phyloP scores from a whole-genome alignment of 495 filamentous ascomycete genomes.

The Margaritispora aquatica region DNA sequence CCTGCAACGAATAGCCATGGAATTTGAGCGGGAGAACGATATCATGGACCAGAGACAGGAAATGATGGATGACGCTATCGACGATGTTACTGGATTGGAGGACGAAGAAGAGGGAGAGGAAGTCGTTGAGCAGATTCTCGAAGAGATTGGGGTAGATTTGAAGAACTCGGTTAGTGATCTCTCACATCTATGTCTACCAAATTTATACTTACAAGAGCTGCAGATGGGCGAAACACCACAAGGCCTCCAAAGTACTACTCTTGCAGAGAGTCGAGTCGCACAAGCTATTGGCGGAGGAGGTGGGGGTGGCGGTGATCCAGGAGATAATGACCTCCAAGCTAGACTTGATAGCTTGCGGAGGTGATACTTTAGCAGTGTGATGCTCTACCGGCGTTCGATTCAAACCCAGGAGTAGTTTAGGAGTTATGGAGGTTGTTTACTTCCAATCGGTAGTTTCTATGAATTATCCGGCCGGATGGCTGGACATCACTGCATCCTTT shows the following conservation, averaged over 20 bases:
- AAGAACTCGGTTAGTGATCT: conserved; percentile 77
- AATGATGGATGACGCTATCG: conserved; percentile 99
- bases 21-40: conserved; percentile 97
- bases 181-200: too few species aligned
- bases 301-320: conserved; percentile 39
- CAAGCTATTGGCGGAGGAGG: conserved; percentile 68
- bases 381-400: conserved; percentile 9
- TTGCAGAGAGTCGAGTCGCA: conserved; percentile 59
- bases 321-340: conserved; percentile 77
- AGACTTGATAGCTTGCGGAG: conserved; percentile 72
- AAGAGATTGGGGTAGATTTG: conserved; percentile 94
- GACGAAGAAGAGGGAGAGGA: conserved; percentile 90
- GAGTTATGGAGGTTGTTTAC: neutral
- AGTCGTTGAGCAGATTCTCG: conserved; percentile 89
- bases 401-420: conserved; percentile 2
- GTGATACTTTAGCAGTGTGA: conserved; percentile 22
- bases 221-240: conserved; percentile 79
- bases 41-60: conserved; percentile 99
- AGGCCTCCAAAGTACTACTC: conserved; percentile 54
- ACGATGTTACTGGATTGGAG: conserved; percentile 92
- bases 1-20: conserved; percentile 95
- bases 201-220: too few species aligned
- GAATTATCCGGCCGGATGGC: neutral
- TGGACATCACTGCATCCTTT: neutral
- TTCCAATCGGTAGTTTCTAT: neutral